These are phyloP conservation scores for Rhynchosporium agropyri DNA, from an alignment of 2,329 filamentous ascomycete species.

Conservation along the genomic window DNA sequence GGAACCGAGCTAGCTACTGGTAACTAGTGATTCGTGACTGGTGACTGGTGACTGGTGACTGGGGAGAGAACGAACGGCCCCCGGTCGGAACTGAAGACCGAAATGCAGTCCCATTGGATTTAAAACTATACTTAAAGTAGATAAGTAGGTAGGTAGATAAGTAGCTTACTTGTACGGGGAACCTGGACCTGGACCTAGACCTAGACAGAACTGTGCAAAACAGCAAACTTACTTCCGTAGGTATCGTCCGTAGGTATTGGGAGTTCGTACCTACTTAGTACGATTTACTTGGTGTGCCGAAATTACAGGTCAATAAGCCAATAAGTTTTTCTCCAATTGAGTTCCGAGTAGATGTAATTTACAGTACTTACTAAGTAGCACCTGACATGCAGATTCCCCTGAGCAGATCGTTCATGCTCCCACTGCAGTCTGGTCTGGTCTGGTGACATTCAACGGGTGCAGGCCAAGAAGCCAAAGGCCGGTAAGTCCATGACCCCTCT, in stretches of 20 bases:
- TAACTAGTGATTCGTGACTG: no score
- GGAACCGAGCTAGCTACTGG: no score
- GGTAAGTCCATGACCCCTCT: background rate
- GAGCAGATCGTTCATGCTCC: conserved; percentile 12
- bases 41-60: no score
- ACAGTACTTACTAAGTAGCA: no score
- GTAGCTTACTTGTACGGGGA: conserved; percentile 19
- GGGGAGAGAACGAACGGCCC: no score
- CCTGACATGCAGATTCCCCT: background rate
- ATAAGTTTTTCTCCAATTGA: no score
- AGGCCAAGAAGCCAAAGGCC: background rate
- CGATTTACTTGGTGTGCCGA: conserved; percentile 10
- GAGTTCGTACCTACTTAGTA: conserved; percentile 8
- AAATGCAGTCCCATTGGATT: no score
- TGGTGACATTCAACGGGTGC: conserved; percentile 2
- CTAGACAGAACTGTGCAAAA: conserved; percentile 15
- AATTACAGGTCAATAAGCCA: conserved; percentile 21
- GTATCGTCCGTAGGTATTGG: no score
- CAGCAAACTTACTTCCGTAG: no score
- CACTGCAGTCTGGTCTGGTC: background rate
- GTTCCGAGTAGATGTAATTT: no score
- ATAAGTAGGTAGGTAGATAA: background rate
- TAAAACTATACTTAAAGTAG: background rate
- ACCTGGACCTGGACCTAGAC: background rate
- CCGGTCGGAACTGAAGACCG: no score